Conservation (phyloP, 306 rosid species). For the Sesbania bispinosa region DNA sequence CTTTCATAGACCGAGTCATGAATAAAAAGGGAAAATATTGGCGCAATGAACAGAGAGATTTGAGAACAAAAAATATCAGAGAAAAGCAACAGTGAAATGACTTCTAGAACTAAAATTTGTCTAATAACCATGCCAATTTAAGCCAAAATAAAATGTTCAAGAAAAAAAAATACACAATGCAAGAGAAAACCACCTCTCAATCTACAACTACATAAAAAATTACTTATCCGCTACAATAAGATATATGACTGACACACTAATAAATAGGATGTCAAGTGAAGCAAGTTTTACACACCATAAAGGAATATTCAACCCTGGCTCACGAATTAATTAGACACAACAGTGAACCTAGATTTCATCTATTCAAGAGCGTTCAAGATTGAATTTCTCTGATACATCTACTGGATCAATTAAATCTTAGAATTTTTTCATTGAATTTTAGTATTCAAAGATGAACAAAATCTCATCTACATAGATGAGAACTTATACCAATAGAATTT, state of each 20-base stretch:
- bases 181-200: constrained; percentile 9
- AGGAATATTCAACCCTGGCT: neutral
- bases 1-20: too few species aligned
- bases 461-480: neutral
- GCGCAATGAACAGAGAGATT: too few species aligned
- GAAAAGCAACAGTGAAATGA: too few species aligned
- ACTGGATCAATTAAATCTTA: too few species aligned
- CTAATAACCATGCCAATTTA: neutral
- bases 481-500: constrained; percentile 36
- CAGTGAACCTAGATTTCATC: neutral
- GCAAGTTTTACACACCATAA: neutral
- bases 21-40: too few species aligned
- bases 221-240: neutral
- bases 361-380: neutral
- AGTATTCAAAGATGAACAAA: neutral
- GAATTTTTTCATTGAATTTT: neutral
- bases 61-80: too few species aligned
- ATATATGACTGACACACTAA: neutral
- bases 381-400: too few species aligned
- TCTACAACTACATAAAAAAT: neutral
- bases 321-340: neutral
- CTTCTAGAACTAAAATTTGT: neutral
- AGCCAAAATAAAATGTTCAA: constrained; percentile 7
- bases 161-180: too few species aligned
- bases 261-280: neutral